Base-by-base conservation (phyloP, 441 rosid genomes). In the Gossypium lobatum region DNA sequence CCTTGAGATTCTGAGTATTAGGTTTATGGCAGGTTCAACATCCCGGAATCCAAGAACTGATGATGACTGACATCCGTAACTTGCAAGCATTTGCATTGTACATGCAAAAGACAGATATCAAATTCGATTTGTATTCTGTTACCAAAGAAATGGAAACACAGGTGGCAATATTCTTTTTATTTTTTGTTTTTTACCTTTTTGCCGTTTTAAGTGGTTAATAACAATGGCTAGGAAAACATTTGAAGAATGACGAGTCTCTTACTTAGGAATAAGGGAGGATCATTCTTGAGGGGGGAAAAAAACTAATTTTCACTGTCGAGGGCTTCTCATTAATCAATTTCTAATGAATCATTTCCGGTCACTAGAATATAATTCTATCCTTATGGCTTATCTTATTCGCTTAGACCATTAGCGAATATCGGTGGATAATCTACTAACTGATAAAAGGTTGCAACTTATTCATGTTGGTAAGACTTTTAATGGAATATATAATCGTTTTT, bases 101-200 rank as follows among this genome's bases (percentile, higher is more conserved):
- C 92, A 86, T 95, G 85, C 99, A 95, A 81, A 92, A 80, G 88
- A 88, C 91, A 10, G 99, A 91, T 81, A 80, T 95, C 79, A 91
- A 88, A 77, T 95, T 95, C 77, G 99, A 95, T 77, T 74, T 95
- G 61, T 86, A 77, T 81, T 92, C 97, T 53, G 79, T 95, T 71
- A 91, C 88, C 16, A 95, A 89, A 82, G 99, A 91, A 81, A 95
- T 95, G 92, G 99, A 92, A 85, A 95, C 84, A 81, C 99, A 95
- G 98, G 98, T 94, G 63, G 23, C 21, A 50, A 26, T 71, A 13
- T 20, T 73, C 69, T 37, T 37, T 7, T 37, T 37, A 37, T 37
- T 23, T 63, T 17, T 45, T 14, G 9, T 55, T 2, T 50, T 3
- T 63, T 16, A n/a, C 21, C 21, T 8, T 31, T 59, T 25, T 61